Evolutionary conservation across 2,329 filamentous ascomycete genomes (phyloP), one percentile per base, ranked within the genome.

Genomic region (Penicillium sp.): DNA sequence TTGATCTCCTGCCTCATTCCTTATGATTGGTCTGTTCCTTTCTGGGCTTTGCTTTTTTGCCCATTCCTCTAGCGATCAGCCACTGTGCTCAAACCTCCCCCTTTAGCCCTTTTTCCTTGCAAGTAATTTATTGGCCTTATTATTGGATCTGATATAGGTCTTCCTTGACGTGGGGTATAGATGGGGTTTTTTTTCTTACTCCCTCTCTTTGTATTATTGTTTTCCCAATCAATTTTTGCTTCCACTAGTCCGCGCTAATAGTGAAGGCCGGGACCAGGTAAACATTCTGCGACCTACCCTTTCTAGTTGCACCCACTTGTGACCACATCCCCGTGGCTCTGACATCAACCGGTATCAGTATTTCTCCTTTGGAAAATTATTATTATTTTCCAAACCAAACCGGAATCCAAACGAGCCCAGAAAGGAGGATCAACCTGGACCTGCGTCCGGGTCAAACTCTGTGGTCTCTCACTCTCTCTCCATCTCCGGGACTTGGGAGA

Each of bases 361-460:
- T 51, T 50, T 53, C 53, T 60, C 57, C 57, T n/a, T 55, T 48
- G 22, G 46, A 49, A 53, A 42, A 27, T 52, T 56, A 55, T 48
- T 53, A 50, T 53, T 53, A 34, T 56, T 55, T 38, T 52, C n/a
- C 45, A 61, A 62, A 62, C 66, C 60, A 67, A 67, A 62, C 63
- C 63, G 64, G 65, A 67, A 65, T 32, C 61, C 61, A 67, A 66
- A 67, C 66, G 62, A 67, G 64, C 58, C 66, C 64, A 67, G 63
- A 70, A 69, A 67, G 67, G 67, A 68, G 68, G 68, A 72, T 72
- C 69, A 71, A 62, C 68, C 68, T 71, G 69, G 70, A 70, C 68
- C 69, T 72, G 69, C 69, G 68, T 72, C 69, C 67, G 64, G 68
- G 61, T 67, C 67, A 69, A 72, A 71, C 67, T 71, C 59, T 72